A percentile compares a stretch with the other conserved stretches of the same genome.
These are phyloP conservation scores for Paracamarosporium sp. DNA, from an alignment of 2,329 filamentous ascomycete genomes.

Conservation along the genomic window DNA sequence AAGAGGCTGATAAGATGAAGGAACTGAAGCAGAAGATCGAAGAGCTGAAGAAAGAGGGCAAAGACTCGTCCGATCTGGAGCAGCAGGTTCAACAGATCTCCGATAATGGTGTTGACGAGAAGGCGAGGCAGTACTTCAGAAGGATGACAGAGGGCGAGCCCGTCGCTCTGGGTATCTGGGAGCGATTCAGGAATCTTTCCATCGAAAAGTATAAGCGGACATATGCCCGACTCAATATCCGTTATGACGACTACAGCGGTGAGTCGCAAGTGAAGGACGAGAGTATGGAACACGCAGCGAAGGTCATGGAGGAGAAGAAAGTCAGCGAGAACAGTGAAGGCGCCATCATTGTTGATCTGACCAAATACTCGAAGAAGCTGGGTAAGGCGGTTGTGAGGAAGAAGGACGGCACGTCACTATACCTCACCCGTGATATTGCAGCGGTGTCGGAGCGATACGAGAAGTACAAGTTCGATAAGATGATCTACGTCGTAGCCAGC, in stretches of 20 bases:
- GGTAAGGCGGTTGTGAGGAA: conserved; percentile 72
- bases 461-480: conserved; percentile 69
- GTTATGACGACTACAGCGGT: conserved; percentile 71
- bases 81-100: conserved; percentile 42
- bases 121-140: conserved; percentile 75
- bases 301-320: conserved; percentile 64
- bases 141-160: conserved; percentile 69
- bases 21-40: conserved; percentile 55
- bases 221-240: conserved; percentile 69
- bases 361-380: conserved; percentile 72
- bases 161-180: conserved; percentile 67
- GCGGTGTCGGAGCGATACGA: conserved; percentile 69
- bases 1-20: conserved; percentile 71
- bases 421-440: conserved; percentile 73
- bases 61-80: conserved; percentile 50
- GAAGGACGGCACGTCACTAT: conserved; percentile 71
- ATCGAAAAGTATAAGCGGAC: conserved; percentile 70
- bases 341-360: conserved; percentile 72
- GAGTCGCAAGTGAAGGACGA: conserved; percentile 71
- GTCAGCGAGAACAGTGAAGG: conserved; percentile 70
- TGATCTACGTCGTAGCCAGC: conserved; percentile 71
- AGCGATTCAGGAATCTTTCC: conserved; percentile 67
- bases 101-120: conserved; percentile 64
- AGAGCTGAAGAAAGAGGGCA: conserved; percentile 49
- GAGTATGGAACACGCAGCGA: conserved; percentile 67